These are phyloP conservation scores for Raffaelea ambrosiae DNA, from an alignment of 2,329 filamentous ascomycete genomes.

Conservation along the genomic window DNA sequence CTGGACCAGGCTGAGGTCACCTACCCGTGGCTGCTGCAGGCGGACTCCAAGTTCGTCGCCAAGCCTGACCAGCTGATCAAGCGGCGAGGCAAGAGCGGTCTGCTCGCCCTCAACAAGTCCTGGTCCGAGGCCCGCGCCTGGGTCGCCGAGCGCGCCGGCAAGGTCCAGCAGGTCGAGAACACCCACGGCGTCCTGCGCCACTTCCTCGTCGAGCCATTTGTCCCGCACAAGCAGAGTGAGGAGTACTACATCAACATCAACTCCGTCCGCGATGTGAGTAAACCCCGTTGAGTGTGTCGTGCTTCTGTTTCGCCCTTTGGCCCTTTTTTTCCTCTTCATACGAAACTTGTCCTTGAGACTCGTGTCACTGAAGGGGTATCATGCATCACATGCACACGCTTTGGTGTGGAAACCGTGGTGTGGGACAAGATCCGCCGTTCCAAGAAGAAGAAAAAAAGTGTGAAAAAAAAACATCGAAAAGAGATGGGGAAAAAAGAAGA, in stretches of 20 bases:
- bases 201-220: constrained; percentile 97
- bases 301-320: not conserved
- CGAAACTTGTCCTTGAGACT: too few species aligned
- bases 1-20: constrained; percentile 93
- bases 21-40: constrained; percentile 87
- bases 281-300: constrained; percentile 2
- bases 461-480: not conserved
- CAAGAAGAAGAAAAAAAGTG: not conserved
- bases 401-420: not conserved
- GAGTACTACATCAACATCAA: constrained; percentile 99
- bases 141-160: constrained; percentile 87
- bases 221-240: constrained; percentile 87
- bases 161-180: constrained; percentile 88
- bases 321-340: not conserved
- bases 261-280: constrained; percentile 95
- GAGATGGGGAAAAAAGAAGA: too few species aligned
- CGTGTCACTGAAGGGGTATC: too few species aligned
- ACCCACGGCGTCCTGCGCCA: constrained; percentile 81
- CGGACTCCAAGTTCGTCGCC: constrained; percentile 86
- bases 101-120: constrained; percentile 92
- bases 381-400: too few species aligned
- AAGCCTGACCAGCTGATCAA: constrained; percentile 99
- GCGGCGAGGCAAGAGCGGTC: constrained; percentile 96
- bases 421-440: not conserved
- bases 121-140: constrained; percentile 92